A percentile compares a stretch with the other conserved stretches of the same genome.
phyloP scores from a whole-genome alignment of 352 stramenopile species.

The Albugo candida region DNA sequence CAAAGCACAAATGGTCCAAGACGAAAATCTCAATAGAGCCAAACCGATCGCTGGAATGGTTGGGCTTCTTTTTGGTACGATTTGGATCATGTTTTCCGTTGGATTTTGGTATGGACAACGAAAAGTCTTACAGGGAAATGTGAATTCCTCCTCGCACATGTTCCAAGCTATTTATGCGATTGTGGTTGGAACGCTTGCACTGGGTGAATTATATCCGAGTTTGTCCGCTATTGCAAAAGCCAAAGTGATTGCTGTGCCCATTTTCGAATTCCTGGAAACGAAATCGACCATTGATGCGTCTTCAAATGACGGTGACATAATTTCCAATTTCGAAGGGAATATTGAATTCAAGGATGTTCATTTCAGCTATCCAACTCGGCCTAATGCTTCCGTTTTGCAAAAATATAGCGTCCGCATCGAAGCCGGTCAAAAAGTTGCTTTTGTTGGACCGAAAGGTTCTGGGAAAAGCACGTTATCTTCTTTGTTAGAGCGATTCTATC shows the following conservation, averaged over 20 bases:
- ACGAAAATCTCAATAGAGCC: slow-evolving; percentile 16
- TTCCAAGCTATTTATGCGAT: slow-evolving; percentile 33
- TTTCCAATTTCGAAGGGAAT: slow-evolving; percentile 15
- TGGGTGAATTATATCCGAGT: slow-evolving; percentile 27
- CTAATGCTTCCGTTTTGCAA: slow-evolving; percentile 5
- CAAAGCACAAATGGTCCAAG: slow-evolving; percentile 12
- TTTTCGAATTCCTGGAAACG: slow-evolving; percentile 31
- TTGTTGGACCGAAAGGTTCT: slow-evolving; percentile 17
- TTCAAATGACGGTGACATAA: slow-evolving; percentile 17
- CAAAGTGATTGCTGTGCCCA: slow-evolving; percentile 11
- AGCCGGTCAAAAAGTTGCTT: slow-evolving; percentile 16
- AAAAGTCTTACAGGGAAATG: slow-evolving; percentile 15
- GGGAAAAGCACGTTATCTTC: slow-evolving; percentile 46
- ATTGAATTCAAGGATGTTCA: slow-evolving; percentile 36
- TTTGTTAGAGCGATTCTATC: slow-evolving; percentile 69
- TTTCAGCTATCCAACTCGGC: slow-evolving; percentile 67
- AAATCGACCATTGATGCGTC: slow-evolving; percentile 25
- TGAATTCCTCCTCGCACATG: slow-evolving; percentile 13
- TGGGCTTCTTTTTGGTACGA: slow-evolving; percentile 17
- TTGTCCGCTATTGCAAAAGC: slow-evolving; percentile 19
- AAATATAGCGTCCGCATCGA: slow-evolving; percentile 15
- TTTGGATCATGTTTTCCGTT: slow-evolving; percentile 27
- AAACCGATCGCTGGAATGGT: slow-evolving; percentile 16
- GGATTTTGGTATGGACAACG: slow-evolving; percentile 35
- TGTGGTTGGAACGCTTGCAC: slow-evolving; percentile 15